Evolutionary conservation across 768 basidiomycete species (phyloP), one percentile per base, ranked within the genome.

Genomic region (Imleria badia): DNA sequence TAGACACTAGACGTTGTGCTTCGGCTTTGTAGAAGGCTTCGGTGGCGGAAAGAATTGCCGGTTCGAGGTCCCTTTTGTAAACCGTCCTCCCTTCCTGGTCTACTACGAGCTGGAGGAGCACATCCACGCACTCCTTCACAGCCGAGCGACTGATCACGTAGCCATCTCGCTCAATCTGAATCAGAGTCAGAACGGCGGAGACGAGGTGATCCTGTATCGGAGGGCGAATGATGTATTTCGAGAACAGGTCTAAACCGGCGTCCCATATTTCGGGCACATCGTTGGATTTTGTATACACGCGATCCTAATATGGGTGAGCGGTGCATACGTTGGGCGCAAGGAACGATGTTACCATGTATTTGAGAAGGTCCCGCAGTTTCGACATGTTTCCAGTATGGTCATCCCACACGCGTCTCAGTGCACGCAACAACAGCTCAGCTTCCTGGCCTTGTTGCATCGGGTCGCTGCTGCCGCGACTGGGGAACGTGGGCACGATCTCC

Each of bases 91-190:
- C 78, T 19, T 74, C 75, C 20, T 72, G 72, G 17, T 78, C 78
- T 31, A 79, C 77, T 11, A 78, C 73, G 29, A 98, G 79, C 52
- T 86, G 80, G 36, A 89, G 73, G 43, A 97, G 81, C 42, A 98
- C 86, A 39, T 94, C 91, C 20, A 95, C 86, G 58, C 89, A 93
- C 60, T 88, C 89, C 65, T 91, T 89, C 48, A 98, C 84, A 3
- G 91, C 86, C 2, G 93, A 92, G n/a, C 90, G 87, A 64, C 91
- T 92, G 65, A 98, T 93, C 43, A 82, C 82, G 65, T 89, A 90
- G 23, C 94, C 94, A 58, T 95, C 89, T 15, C 97, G 87, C 64
- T 99, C 97, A 49, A 92, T 84, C 56, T 85, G 89, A 51, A 99
- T 86, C 72, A 95, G 90, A 30, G 81, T 81, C 45, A 98, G 79